A percentile compares a stretch with the other conserved stretches of the same genome.
These are phyloP conservation scores for Aspergillus aculeatus DNA, from an alignment of 2,329 filamentous ascomycete species.

Conservation along the genomic window DNA sequence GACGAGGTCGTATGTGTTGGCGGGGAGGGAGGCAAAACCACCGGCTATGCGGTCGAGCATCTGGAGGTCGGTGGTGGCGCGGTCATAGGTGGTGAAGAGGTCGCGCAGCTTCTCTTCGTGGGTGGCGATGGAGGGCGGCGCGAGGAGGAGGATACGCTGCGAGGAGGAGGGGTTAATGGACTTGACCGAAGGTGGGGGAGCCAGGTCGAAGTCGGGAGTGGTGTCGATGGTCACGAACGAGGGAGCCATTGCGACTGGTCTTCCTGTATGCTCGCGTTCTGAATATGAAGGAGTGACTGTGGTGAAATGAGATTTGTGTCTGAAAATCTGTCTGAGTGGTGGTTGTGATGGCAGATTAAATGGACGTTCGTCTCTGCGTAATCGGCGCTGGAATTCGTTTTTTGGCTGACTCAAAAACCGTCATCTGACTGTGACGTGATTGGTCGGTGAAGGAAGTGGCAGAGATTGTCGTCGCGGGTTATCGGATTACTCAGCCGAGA, in stretches of 20 bases:
- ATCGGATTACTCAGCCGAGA: slow-evolving; percentile 1
- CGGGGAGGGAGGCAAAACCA: slow-evolving; percentile 74
- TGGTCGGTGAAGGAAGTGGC: background rate
- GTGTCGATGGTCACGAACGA: slow-evolving; percentile 50
- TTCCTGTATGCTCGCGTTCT: slow-evolving; percentile 1
- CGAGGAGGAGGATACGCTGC: slow-evolving; percentile 73
- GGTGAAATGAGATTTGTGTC: background rate
- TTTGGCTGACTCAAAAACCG: slow-evolving; percentile 4
- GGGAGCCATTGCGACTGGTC: slow-evolving; percentile 13
- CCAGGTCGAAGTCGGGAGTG: slow-evolving; percentile 51
- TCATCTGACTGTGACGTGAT: slow-evolving; percentile 8
- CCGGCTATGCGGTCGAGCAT: slow-evolving; percentile 93
- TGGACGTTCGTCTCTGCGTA: background rate
- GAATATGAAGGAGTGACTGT: background rate
- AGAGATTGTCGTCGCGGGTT: slow-evolving; percentile 5
- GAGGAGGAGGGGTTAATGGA: slow-evolving; percentile 19
- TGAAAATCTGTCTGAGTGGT: background rate
- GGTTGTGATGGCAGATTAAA: background rate
- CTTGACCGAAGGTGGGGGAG: slow-evolving; percentile 30
- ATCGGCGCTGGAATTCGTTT: slow-evolving; percentile 1
- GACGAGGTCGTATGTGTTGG: slow-evolving; percentile 76
- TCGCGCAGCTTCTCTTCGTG: slow-evolving; percentile 74
- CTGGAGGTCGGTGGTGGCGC: slow-evolving; percentile 79
- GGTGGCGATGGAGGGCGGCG: slow-evolving; percentile 83
- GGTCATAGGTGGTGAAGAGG: slow-evolving; percentile 71